Percentiles rank a stretch among this genome's conserved stretches.
Conservation (phyloP, 2,329 filamentous ascomycete genomes). For the Verticillium albo-atrum region DNA sequence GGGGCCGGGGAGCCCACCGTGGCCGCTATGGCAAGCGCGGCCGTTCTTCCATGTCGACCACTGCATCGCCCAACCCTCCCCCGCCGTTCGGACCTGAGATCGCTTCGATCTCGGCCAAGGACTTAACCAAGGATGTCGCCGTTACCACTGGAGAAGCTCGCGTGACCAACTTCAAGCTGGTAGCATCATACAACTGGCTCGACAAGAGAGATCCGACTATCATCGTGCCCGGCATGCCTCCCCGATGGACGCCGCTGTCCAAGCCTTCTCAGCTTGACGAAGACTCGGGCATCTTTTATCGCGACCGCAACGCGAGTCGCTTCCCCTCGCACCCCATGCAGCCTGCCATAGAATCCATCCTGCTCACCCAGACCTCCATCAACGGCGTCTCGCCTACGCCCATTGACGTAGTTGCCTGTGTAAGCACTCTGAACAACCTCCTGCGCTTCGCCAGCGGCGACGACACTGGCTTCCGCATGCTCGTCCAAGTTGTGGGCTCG, state of each 20-base stretch:
- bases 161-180: conserved; percentile 7
- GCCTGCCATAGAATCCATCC: conserved; percentile 38
- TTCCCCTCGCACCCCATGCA: conserved; percentile 47
- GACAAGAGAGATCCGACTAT: conserved; percentile 19
- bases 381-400: not conserved
- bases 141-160: not conserved
- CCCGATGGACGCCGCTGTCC: conserved; percentile 41
- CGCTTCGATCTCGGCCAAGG: not conserved
- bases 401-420: conserved; percentile 56
- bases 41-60: not conserved
- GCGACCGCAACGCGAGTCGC: conserved; percentile 48
- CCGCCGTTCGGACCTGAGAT: conserved; percentile 7
- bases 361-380: not conserved
- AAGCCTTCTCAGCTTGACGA: not conserved
- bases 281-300: conserved; percentile 46
- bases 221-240: conserved; percentile 34
- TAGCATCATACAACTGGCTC: conserved; percentile 34
- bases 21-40: not conserved
- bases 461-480: conserved; percentile 50
- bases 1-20: not conserved
- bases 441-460: conserved; percentile 46
- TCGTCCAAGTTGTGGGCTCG: conserved; percentile 48
- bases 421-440: conserved; percentile 57
- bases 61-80: not conserved
- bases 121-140: not conserved